Percentiles rank a stretch among this genome's conserved stretches.
These are phyloP conservation scores for Schrenkiella parvula DNA, from an alignment of 345 rosid species.

Conservation along the genomic window DNA sequence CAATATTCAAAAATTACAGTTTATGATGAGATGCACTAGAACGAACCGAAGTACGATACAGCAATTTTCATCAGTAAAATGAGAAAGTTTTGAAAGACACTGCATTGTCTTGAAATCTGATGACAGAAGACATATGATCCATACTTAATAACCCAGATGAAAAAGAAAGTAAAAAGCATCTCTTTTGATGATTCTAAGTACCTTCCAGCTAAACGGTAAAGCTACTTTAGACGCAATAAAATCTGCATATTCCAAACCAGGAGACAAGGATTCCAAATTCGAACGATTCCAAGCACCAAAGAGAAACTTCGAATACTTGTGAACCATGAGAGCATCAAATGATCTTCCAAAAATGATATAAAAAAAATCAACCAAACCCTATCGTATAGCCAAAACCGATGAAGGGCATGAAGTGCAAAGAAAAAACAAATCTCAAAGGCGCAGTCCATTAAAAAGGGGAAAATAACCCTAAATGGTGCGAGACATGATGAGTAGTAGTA, in stretches of 20 bases:
- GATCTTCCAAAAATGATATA: background rate
- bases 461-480: background rate
- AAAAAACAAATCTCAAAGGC: background rate
- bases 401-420: background rate
- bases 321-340: background rate
- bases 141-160: background rate
- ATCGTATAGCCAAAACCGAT: background rate
- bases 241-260: background rate
- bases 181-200: background rate
- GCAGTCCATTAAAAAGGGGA: background rate
- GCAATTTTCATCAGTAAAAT: background rate
- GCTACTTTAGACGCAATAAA: background rate
- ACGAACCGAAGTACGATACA: background rate
- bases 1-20: background rate
- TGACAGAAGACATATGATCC: background rate
- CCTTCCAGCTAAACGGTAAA: background rate
- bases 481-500: background rate
- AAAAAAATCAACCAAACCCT: slow-evolving; percentile 3
- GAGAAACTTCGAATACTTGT: background rate
- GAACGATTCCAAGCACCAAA: background rate
- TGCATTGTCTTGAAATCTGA: background rate
- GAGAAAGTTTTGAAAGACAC: background rate
- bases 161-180: background rate
- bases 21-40: background rate
- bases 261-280: background rate